These are phyloP conservation scores for Suhomyces faveliae DNA, from an alignment of 805 yeast genomes.

Conservation along the genomic window DNA sequence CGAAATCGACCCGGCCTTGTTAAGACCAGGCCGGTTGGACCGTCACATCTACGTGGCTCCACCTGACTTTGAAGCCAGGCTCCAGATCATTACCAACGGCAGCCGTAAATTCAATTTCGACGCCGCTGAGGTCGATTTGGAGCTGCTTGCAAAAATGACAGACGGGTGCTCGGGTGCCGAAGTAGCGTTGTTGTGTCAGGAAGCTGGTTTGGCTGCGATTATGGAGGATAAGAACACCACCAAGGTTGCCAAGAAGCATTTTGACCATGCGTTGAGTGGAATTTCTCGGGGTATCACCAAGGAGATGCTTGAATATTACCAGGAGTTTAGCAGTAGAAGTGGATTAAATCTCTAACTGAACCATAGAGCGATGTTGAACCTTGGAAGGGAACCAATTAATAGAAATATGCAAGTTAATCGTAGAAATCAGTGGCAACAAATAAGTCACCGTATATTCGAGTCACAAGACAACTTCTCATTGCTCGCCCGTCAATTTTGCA, in stretches of 20 bases:
- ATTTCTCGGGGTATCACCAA: conserved; percentile 77
- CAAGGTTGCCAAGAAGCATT: conserved; percentile 62
- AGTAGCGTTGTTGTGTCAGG: conserved; percentile 86
- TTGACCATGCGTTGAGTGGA: conserved; percentile 64
- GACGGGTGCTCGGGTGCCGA: conserved; percentile 98
- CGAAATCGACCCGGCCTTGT: conserved; percentile 84
- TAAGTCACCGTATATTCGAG: too few relatives aligned
- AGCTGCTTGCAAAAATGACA: conserved; percentile 50
- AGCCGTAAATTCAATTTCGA: conserved; percentile 61
- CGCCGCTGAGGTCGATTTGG: conserved; percentile 38
- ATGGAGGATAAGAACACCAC: conserved; percentile 66
- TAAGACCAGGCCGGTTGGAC: conserved; percentile 95
- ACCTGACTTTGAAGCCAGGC: conserved; percentile 79
- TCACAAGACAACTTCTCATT: too few relatives aligned
- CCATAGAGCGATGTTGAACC: not conserved
- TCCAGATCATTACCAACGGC: conserved; percentile 71
- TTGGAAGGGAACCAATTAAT: too few relatives aligned
- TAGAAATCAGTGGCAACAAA: too few relatives aligned
- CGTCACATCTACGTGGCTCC: conserved; percentile 91
- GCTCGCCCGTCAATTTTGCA: too few relatives aligned
- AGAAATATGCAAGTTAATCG: too few relatives aligned
- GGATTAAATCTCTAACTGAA: conserved; percentile 21
- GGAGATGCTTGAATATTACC: conserved; percentile 80
- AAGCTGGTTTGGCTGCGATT: conserved; percentile 92
- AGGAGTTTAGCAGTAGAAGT: conserved; percentile 46